Conservation (phyloP, 306 rosid species). For the Quercus robur region DNA sequence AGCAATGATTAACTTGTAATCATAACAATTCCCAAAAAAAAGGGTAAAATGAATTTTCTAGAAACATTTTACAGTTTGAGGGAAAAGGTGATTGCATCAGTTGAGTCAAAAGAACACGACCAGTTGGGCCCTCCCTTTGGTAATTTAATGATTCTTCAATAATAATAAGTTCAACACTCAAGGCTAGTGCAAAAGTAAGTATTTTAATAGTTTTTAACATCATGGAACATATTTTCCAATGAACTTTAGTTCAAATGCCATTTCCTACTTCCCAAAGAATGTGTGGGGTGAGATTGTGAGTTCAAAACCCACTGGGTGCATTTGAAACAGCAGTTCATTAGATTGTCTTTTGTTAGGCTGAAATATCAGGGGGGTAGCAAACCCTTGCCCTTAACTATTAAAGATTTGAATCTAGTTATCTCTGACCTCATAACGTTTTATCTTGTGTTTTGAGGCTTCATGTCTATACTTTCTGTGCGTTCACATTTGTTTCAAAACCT, state of each 20-base stretch:
- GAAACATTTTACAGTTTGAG: background rate
- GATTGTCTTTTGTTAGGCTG: background rate
- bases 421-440: background rate
- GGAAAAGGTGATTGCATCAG: background rate
- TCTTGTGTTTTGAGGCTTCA: background rate
- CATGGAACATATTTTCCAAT: background rate
- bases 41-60: background rate
- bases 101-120: background rate
- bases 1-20: background rate
- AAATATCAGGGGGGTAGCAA: background rate
- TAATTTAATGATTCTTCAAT: constrained; percentile 4
- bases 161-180: background rate
- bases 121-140: background rate
- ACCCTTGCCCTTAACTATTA: background rate
- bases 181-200: background rate
- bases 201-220: background rate
- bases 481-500: background rate
- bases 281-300: no score
- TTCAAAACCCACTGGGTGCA: background rate
- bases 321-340: background rate
- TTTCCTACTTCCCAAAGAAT: no score
- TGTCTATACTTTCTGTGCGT: background rate
- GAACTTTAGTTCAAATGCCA: no score
- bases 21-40: constrained; percentile 1
- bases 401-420: background rate